Base-by-base conservation (phyloP, 164 flowering plant genomes). In the Berberis thunbergii region DNA sequence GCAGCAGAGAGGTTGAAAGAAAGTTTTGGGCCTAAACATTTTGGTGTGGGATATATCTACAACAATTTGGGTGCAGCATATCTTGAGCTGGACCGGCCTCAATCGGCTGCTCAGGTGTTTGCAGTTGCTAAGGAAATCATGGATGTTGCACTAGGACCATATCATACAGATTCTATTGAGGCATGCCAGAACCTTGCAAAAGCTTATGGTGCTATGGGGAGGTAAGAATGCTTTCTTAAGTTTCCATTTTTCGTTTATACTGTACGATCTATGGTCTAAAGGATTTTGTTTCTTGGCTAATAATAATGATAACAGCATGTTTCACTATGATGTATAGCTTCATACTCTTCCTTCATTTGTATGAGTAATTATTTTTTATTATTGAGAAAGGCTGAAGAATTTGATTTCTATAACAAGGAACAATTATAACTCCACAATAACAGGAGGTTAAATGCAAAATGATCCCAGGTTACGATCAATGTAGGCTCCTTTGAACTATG, bases 41-140 rank as follows among this genome's bases (percentile, higher is more conserved):
- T 76, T 79, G 94, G 95, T 41, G 84, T 93, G 38, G 98, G 91
- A 4, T 93, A 93, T 75, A 86, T 93, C 13, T 90, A 88, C 71
- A 88, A 87, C 75, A 93, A 93, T 73, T 70, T 90, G 76, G 98
- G 98, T 11, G 94, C 97, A 2, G 97, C 96, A 4, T 93, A 90
- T 76, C 62, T 93, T 75, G 97, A 93, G 72, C 69, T 93, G 44
- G 95, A 84, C 11, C 82, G 94, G 63, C 94, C 94, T 53, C 87
- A 93, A 62, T 83, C 94, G 2, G 97, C 96, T 63, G 97, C 91
- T 12, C 94, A 90, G 73, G 82, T 86, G 86, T 93, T 93, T 82
- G 94, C 89, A 43, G 72, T 81, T 50, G 96, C 98, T 7, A 93
- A 87, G 74, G 97, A 90, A 10, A 83, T 93, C 57, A 86, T 93